A percentile compares a stretch with the other conserved stretches of the same genome.
Conservation (phyloP, 1,139 yeast genomes). For the Hanseniaspora uvarum region DNA sequence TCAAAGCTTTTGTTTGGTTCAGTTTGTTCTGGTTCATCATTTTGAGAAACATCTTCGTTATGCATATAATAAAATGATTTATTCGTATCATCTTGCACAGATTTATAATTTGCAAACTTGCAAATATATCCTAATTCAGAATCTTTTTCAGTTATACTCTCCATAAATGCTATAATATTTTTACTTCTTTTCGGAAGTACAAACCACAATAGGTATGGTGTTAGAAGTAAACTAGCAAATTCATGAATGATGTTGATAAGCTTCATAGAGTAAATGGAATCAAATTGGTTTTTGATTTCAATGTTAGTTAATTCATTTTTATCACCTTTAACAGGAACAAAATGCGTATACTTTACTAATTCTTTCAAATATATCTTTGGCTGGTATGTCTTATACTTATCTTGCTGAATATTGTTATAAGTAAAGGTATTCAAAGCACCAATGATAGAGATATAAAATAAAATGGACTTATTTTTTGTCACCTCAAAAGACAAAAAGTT, state of each 20-base stretch:
- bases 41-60: background rate
- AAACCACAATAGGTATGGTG: constrained; percentile 83
- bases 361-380: constrained; percentile 76
- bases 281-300: constrained; percentile 75
- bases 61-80: constrained; percentile 13
- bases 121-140: constrained; percentile 95
- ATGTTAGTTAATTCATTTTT: constrained; percentile 65
- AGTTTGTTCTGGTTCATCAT: background rate
- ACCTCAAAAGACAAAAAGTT: constrained; percentile 82
- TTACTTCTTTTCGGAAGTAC: constrained; percentile 65
- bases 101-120: constrained; percentile 83
- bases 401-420: constrained; percentile 45
- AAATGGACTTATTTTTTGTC: constrained; percentile 64
- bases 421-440: constrained; percentile 77
- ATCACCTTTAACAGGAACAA: constrained; percentile 43
- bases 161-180: constrained; percentile 72
- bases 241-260: constrained; percentile 67
- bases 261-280: constrained; percentile 64
- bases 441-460: constrained; percentile 77
- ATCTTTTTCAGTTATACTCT: constrained; percentile 80
- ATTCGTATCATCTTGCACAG: constrained; percentile 41
- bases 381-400: constrained; percentile 63
- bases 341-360: constrained; percentile 81
- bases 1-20: background rate
- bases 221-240: constrained; percentile 63